A percentile compares a stretch with the other conserved stretches of the same genome.
These are phyloP conservation scores for Aspergillus awamori DNA, from an alignment of 2,329 filamentous ascomycete species.

Conservation along the genomic window DNA sequence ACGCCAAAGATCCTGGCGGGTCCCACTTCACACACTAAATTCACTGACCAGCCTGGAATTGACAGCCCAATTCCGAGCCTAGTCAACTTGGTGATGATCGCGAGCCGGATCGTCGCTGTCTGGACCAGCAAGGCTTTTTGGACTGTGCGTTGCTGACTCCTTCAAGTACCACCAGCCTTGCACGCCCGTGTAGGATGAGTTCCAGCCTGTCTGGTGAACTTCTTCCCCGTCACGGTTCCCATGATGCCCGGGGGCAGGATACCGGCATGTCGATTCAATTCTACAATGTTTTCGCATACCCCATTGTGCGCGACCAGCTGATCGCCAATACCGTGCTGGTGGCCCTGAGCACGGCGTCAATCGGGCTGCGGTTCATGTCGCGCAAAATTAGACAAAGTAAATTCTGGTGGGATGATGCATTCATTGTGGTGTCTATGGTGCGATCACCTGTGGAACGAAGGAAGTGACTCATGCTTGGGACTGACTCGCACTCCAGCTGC, in stretches of 20 bases:
- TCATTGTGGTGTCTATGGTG: constrained; percentile 23
- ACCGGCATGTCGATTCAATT: constrained; percentile 6
- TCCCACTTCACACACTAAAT: too few species aligned
- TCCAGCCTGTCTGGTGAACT: too few species aligned
- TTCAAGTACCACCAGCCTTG: neutral
- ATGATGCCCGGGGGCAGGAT: neutral
- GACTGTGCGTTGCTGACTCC: neutral
- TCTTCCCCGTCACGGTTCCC: neutral
- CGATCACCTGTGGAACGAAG: neutral
- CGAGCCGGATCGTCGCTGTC: neutral
- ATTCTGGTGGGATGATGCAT: constrained; percentile 37
- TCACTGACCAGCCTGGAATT: too few species aligned
- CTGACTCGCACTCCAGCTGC: constrained; percentile 1
- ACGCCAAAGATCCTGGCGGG: too few species aligned
- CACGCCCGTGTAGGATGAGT: neutral
- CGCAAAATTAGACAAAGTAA: constrained; percentile 30
- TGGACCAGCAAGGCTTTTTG: neutral
- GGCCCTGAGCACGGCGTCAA: constrained; percentile 27
- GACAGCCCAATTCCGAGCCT: neutral
- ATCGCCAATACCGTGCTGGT: constrained; percentile 30
- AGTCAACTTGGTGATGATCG: neutral
- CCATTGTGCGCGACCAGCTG: constrained; percentile 24
- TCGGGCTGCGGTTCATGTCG: constrained; percentile 34
- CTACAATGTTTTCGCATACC: constrained; percentile 20
- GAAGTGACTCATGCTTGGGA: too few species aligned